These are phyloP conservation scores for Echria macrotheca DNA, from an alignment of 495 filamentous ascomycete genomes.

Conservation along the genomic window DNA sequence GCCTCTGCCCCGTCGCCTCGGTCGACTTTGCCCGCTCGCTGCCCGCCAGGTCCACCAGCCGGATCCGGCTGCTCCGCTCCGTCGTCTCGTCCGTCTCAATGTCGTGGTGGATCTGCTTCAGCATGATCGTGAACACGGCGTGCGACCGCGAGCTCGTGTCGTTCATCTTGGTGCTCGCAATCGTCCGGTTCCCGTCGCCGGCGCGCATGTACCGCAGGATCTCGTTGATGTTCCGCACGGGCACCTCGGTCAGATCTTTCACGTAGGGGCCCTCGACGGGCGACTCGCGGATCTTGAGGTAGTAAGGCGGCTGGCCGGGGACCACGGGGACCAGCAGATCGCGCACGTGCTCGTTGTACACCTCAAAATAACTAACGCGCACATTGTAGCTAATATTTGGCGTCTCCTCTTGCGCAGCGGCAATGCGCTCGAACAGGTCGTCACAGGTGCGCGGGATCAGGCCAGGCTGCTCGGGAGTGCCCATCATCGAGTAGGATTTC, in stretches of 20 bases:
- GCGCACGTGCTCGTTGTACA: slow-evolving; percentile 98
- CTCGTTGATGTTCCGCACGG: slow-evolving; percentile 74
- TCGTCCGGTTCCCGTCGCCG: slow-evolving; percentile 82
- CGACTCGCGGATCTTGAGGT: slow-evolving; percentile 95
- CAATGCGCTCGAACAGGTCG: slow-evolving; percentile 92
- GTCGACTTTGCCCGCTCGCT: slow-evolving; percentile 93
- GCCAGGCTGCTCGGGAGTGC: slow-evolving; percentile 74
- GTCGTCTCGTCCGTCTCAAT: slow-evolving; percentile 93
- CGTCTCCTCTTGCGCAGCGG: slow-evolving; percentile 62
- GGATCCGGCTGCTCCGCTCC: slow-evolving; percentile 86
- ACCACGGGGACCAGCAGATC: slow-evolving; percentile 80
- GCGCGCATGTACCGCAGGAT: slow-evolving; percentile 85
- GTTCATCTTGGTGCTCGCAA: slow-evolving; percentile 99
- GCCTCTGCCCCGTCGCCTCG: slow-evolving; percentile 82
- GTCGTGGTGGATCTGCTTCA: slow-evolving; percentile 92
- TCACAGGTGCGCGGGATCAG: slow-evolving; percentile 96
- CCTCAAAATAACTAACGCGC: slow-evolving; percentile 96
- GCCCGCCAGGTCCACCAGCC: slow-evolving; percentile 91
- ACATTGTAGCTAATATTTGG: slow-evolving; percentile 94
- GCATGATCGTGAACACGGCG: slow-evolving; percentile 94
- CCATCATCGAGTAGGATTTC: slow-evolving; percentile 99
- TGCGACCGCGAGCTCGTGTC: slow-evolving; percentile 92
- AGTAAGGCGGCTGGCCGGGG: slow-evolving; percentile 68
- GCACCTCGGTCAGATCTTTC: slow-evolving; percentile 89
- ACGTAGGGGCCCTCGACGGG: slow-evolving; percentile 96